These are phyloP conservation scores for Scheffersomyces stipitis DNA, from an alignment of 805 yeast genomes.

Conservation along the genomic window DNA sequence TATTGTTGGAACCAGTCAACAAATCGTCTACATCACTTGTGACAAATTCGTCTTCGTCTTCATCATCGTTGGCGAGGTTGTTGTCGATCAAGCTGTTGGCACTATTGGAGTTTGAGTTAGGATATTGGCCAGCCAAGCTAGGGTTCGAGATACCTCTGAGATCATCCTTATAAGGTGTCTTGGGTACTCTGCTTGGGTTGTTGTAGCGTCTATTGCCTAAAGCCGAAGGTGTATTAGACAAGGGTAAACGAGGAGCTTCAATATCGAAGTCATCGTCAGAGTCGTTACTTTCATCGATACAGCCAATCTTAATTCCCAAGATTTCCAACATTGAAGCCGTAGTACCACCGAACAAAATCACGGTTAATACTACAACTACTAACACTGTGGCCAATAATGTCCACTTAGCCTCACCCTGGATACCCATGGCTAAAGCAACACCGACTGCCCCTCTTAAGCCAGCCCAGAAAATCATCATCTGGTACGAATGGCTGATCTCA, in stretches of 20 bases:
- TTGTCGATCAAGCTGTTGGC: neutral
- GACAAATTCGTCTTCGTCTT: slow-evolving; percentile 24
- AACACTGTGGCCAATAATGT: slow-evolving; percentile 90
- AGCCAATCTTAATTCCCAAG: slow-evolving; percentile 88
- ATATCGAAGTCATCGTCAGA: slow-evolving; percentile 96
- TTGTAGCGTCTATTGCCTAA: slow-evolving; percentile 24
- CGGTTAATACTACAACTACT: slow-evolving; percentile 95
- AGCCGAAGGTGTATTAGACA: slow-evolving; percentile 10
- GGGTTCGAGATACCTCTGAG: neutral
- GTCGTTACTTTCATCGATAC: slow-evolving; percentile 67
- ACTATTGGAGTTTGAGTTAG: neutral
- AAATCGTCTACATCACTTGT: slow-evolving; percentile 42
- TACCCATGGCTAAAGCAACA: slow-evolving; percentile 96
- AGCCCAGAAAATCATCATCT: slow-evolving; percentile 99
- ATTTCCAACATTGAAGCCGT: slow-evolving; percentile 98
- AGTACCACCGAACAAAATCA: slow-evolving; percentile 95
- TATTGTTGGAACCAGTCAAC: slow-evolving; percentile 11
- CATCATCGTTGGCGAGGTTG: slow-evolving; percentile 2
- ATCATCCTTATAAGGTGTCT: slow-evolving; percentile 19
- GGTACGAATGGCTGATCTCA: slow-evolving; percentile 92
- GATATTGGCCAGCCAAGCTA: neutral
- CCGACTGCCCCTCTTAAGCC: slow-evolving; percentile 99
- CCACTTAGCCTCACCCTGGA: slow-evolving; percentile 90
- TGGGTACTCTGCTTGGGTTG: slow-evolving; percentile 1
- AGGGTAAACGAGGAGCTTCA: slow-evolving; percentile 60